phyloP scores from a whole-genome alignment of 2,329 filamentous ascomycete genomes.

The Didymella pomorum region DNA sequence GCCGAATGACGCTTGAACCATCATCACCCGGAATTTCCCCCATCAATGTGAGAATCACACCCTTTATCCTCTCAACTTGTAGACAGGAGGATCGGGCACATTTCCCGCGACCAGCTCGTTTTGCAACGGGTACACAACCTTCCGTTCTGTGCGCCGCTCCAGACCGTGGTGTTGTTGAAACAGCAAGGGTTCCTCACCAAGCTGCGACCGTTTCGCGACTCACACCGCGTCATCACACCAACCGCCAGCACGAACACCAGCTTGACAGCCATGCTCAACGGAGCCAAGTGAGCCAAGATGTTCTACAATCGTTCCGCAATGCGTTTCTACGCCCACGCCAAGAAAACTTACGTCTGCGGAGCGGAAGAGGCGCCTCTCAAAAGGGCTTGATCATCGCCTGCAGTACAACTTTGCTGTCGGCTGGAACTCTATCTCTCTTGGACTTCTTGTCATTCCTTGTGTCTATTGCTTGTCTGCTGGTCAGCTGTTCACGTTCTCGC shows the following conservation, averaged over 20 bases:
- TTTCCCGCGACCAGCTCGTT: background rate
- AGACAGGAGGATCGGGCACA: background rate
- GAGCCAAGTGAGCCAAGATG: constrained; percentile 23
- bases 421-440: constrained; percentile 16
- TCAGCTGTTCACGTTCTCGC: constrained; percentile 8
- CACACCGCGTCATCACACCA: constrained; percentile 3
- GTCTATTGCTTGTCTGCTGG: constrained; percentile 20
- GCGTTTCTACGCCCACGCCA: constrained; percentile 15
- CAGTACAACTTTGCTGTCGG: constrained; percentile 18
- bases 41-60: background rate
- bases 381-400: constrained; percentile 5
- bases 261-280: background rate
- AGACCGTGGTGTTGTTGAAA: constrained; percentile 13
- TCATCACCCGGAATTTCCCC: background rate
- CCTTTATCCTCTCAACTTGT: background rate
- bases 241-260: constrained; percentile 4
- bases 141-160: constrained; percentile 5
- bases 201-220: constrained; percentile 21
- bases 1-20: constrained; percentile 14
- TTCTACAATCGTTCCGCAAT: constrained; percentile 31
- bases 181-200: constrained; percentile 11
- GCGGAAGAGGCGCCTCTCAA: constrained; percentile 21
- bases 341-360: constrained; percentile 7
- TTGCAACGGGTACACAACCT: background rate
- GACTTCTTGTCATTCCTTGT: constrained; percentile 20